Percentiles rank a stretch among this genome's conserved stretches.
These are phyloP conservation scores for Backusella liffmaniae DNA, from an alignment of 192 early-diverging fungal genomes.

Conservation along the genomic window DNA sequence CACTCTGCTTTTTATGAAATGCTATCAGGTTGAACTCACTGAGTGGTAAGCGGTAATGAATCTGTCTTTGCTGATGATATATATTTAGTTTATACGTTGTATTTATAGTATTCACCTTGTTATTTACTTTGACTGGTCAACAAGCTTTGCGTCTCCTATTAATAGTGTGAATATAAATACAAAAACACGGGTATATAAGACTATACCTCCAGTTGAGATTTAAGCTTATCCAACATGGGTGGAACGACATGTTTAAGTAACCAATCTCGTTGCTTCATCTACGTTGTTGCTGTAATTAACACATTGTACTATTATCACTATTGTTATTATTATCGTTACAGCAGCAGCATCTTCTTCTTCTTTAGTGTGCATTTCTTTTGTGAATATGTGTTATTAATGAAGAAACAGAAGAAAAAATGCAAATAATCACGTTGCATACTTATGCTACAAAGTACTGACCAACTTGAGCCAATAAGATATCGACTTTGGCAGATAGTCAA, in stretches of 20 bases:
- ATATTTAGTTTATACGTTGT: not conserved
- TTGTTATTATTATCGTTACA: not conserved
- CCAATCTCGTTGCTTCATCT: slow-evolving; percentile 24
- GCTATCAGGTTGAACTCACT: slow-evolving; percentile 8
- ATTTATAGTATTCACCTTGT: not conserved
- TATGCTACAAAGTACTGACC: too few species aligned
- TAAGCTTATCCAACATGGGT: slow-evolving; percentile 15
- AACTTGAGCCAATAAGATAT: too few species aligned
- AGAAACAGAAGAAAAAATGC: not conserved
- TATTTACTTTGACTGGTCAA: slow-evolving; percentile 16
- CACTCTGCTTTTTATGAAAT: not conserved
- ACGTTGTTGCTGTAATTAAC: not conserved
- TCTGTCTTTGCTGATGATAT: slow-evolving; percentile 22
- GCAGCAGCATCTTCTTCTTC: slow-evolving; percentile 19
- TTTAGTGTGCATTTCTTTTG: slow-evolving; percentile 11
- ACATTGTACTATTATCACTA: not conserved
- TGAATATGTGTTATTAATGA: not conserved
- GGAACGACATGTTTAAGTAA: slow-evolving; percentile 27
- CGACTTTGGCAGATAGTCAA: too few species aligned
- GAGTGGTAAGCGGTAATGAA: slow-evolving; percentile 24
- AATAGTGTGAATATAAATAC: not conserved
- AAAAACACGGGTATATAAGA: not conserved
- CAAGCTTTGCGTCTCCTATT: slow-evolving; percentile 7
- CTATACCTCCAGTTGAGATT: slow-evolving; percentile 18
- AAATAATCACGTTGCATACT: too few species aligned